Evolutionary conservation across 83 land plant genomes (phyloP).

Genomic region (Thuja plicata): DNA sequence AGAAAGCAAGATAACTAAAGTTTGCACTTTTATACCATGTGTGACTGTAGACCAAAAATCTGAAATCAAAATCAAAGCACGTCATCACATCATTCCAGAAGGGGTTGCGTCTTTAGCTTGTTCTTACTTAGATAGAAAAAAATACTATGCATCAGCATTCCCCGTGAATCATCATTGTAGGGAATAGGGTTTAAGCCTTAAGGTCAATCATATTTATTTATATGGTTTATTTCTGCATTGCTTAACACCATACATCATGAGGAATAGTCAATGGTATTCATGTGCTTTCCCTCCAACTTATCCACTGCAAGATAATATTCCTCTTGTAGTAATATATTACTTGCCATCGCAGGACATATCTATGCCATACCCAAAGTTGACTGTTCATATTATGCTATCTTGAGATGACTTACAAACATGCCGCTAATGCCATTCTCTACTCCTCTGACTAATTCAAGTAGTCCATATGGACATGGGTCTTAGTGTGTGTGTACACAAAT

Average conservation of each 20-base stretch:
- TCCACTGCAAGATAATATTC: not conserved
- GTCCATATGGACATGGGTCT: no score
- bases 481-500: no score
- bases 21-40: not conserved
- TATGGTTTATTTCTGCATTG: no score
- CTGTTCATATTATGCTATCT: no score
- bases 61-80: not conserved
- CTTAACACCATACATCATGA: not conserved
- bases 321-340: not conserved
- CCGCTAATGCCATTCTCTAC: no score
- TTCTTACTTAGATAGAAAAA: not conserved
- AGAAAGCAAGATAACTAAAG: not conserved
- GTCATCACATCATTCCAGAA: no score
- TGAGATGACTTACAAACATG: no score
- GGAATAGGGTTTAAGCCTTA: not conserved
- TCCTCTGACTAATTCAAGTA: no score
- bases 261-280: not conserved
- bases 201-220: not conserved
- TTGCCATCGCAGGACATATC: not conserved
- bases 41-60: not conserved
- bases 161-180: not conserved
- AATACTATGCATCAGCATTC: not conserved
- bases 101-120: no score
- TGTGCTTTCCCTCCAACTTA: not conserved
- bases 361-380: no score